phyloP scores from a whole-genome alignment of 352 stramenopile species.

The Phytophthora ramorum region DNA sequence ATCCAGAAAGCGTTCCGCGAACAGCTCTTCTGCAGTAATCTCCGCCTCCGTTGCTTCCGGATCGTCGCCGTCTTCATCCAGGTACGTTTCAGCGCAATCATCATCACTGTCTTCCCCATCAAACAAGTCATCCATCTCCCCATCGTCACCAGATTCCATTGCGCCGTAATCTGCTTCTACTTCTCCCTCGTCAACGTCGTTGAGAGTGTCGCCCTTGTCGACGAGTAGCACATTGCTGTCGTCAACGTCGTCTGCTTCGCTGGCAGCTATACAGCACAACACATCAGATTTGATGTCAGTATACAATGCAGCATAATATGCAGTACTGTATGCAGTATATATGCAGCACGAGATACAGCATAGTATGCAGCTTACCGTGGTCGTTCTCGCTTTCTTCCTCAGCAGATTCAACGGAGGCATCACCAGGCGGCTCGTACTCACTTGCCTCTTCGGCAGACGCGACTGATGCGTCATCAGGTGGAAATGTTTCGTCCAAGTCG shows the following conservation, averaged over 20 bases:
- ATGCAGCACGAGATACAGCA: too few relatives aligned
- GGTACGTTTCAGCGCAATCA: not conserved
- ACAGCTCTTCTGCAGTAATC: too few relatives aligned
- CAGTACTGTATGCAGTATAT: not conserved
- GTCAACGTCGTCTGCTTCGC: not conserved
- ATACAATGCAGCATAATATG: not conserved
- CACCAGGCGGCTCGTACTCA: too few relatives aligned
- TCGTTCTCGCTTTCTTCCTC: not conserved
- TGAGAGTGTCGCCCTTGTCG: not conserved
- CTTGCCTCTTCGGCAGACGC: too few relatives aligned
- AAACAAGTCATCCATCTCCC: not conserved
- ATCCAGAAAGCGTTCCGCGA: too few relatives aligned
- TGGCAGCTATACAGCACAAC: not conserved
- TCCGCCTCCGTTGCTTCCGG: not conserved
- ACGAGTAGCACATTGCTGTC: not conserved
- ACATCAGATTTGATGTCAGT: not conserved
- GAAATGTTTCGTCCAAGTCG: too few relatives aligned
- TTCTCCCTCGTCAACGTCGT: not conserved
- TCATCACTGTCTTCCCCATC: not conserved
- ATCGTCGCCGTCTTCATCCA: not conserved
- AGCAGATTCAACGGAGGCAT: too few relatives aligned
- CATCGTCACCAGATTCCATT: not conserved
- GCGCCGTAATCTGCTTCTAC: not conserved
- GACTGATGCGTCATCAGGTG: too few relatives aligned
- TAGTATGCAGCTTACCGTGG: not conserved